Evolutionary conservation across 352 stramenopile genomes (phyloP).

Genomic region (Pythium brachiatum): DNA sequence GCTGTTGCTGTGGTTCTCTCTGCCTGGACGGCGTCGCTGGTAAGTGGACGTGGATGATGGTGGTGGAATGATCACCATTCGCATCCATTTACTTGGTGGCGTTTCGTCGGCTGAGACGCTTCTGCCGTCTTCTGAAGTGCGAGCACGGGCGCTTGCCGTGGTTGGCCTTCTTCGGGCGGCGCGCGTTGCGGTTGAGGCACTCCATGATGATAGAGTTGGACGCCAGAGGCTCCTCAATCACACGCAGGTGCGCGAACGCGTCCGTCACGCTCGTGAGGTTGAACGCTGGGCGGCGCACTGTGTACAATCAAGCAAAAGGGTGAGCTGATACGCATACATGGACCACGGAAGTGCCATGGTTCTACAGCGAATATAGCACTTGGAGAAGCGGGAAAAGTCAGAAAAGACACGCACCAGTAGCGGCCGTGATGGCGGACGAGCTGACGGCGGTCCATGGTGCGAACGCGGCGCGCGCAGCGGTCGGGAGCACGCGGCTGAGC

Average conservation of each 20-base stretch:
- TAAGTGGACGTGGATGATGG: neutral
- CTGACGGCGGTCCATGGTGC: constrained; percentile 13
- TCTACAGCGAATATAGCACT: neutral
- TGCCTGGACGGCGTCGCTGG: neutral
- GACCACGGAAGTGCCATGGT: too few species aligned
- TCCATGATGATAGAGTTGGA: constrained; percentile 60
- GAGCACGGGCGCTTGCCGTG: constrained; percentile 86
- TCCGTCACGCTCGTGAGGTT: constrained; percentile 22
- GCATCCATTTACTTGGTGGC: constrained; percentile 29
- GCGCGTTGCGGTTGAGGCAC: constrained; percentile 79
- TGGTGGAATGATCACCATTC: too few species aligned
- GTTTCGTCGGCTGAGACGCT: constrained; percentile 64
- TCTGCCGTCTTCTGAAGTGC: constrained; percentile 72
- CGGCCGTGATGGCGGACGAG: constrained; percentile 11
- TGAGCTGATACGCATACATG: too few species aligned
- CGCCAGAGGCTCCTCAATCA: constrained; percentile 43
- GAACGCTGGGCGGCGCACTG: constrained; percentile 23
- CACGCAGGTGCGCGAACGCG: constrained; percentile 40
- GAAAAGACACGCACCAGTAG: constrained; percentile 14
- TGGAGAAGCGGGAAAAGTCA: neutral
- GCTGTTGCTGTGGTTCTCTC: constrained; percentile 11
- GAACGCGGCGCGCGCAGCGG: constrained; percentile 27
- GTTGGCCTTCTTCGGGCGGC: constrained; percentile 86
- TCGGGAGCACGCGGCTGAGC: constrained; percentile 28
- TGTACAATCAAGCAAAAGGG: neutral